Conservation (phyloP, 495 filamentous ascomycete species). For the Hypoxylon lenormandii region DNA sequence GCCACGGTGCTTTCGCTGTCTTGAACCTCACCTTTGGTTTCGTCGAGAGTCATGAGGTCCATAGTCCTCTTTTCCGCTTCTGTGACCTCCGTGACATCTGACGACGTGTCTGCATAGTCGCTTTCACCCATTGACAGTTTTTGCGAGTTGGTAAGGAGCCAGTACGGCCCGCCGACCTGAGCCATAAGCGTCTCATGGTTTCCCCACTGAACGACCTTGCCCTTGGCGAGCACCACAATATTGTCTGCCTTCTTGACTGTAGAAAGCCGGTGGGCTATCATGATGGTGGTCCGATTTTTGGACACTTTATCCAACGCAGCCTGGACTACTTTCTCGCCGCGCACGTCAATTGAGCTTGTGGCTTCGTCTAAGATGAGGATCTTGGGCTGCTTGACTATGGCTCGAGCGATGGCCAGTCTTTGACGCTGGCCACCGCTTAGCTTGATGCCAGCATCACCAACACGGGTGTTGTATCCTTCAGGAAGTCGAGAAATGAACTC, state of each 20-base stretch:
- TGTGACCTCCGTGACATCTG: conserved; percentile 47
- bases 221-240: conserved; percentile 69
- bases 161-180: conserved; percentile 68
- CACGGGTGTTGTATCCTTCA: conserved; percentile 73
- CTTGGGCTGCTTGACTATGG: conserved; percentile 79
- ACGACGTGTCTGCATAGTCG: conserved; percentile 32
- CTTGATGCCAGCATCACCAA: conserved; percentile 69
- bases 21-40: conserved; percentile 30
- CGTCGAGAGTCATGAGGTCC: conserved; percentile 51
- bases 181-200: conserved; percentile 74
- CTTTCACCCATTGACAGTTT: conserved; percentile 53
- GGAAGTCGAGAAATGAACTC: conserved; percentile 71
- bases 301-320: conserved; percentile 67
- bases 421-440: conserved; percentile 75
- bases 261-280: conserved; percentile 71
- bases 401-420: conserved; percentile 74
- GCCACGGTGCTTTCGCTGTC: conserved; percentile 42
- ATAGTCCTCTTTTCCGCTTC: conserved; percentile 58
- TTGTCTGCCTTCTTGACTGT: conserved; percentile 75
- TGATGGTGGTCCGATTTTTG: conserved; percentile 68
- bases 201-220: conserved; percentile 73
- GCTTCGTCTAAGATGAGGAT: conserved; percentile 88
- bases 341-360: conserved; percentile 72
- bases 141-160: conserved; percentile 65
- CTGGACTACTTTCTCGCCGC: conserved; percentile 70